Conservation (phyloP, 2,329 filamentous ascomycete species). For the Alternaria metachromatica region DNA sequence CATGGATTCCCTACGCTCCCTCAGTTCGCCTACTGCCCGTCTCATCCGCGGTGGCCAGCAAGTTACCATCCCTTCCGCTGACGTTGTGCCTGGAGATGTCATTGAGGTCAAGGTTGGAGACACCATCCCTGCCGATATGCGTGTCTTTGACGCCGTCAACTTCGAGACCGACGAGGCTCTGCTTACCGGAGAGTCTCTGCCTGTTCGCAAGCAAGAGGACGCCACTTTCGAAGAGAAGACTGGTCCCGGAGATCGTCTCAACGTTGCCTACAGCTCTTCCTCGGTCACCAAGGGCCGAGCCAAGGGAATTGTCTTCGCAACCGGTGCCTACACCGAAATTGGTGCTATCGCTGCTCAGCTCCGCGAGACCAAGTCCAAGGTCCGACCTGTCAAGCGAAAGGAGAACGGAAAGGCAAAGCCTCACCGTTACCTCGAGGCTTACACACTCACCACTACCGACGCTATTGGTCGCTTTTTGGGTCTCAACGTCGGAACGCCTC, state of each 20-base stretch:
- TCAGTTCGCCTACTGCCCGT: constrained; percentile 55
- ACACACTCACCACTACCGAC: constrained; percentile 56
- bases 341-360: constrained; percentile 74
- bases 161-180: constrained; percentile 76
- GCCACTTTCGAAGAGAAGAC: constrained; percentile 60
- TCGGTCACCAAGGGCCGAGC: constrained; percentile 74
- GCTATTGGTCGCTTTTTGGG: constrained; percentile 49
- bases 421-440: constrained; percentile 57
- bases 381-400: constrained; percentile 52
- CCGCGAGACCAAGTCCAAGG: constrained; percentile 55
- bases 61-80: constrained; percentile 60
- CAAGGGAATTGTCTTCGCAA: constrained; percentile 70
- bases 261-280: constrained; percentile 69
- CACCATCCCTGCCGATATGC: constrained; percentile 72
- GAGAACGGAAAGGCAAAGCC: constrained; percentile 42
- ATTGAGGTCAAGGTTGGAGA: constrained; percentile 69
- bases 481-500: constrained; percentile 49
- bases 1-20: constrained; percentile 56
- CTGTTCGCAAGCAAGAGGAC: constrained; percentile 69
- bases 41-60: constrained; percentile 62
- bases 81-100: constrained; percentile 72
- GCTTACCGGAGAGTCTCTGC: constrained; percentile 73
- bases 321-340: constrained; percentile 75
- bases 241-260: constrained; percentile 71
- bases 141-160: constrained; percentile 70